These are phyloP conservation scores for Polygonum aviculare DNA, from an alignment of 148 eudicot genomes.

Conservation along the genomic window DNA sequence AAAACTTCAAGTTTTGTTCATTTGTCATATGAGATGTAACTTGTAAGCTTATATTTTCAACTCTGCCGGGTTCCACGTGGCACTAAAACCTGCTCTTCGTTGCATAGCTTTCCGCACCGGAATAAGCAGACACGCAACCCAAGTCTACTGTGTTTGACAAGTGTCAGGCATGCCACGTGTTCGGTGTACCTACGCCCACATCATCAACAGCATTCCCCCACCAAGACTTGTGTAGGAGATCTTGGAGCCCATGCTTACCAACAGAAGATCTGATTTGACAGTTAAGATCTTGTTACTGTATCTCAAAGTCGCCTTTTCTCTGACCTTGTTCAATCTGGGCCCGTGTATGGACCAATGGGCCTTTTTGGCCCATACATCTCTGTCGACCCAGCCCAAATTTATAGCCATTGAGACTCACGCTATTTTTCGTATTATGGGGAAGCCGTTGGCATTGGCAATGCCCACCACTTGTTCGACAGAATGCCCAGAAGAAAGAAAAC, in stretches of 20 bases:
- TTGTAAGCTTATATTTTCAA: too few relatives aligned
- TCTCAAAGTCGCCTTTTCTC: not conserved
- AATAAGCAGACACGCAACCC: not conserved
- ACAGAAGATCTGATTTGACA: not conserved
- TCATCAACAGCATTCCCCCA: too few relatives aligned
- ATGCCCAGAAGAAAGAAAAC: not conserved
- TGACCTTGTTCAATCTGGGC: not conserved
- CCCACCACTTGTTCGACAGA: not conserved
- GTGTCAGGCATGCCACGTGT: not conserved
- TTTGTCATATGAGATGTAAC: too few relatives aligned
- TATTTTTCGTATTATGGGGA: not conserved
- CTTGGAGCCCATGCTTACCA: not conserved
- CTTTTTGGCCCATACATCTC: not conserved
- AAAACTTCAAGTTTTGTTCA: too few relatives aligned
- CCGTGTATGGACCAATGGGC: not conserved
- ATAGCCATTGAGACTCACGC: not conserved
- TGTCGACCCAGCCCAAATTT: too few relatives aligned
- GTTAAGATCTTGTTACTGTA: too few relatives aligned
- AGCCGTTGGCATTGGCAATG: not conserved
- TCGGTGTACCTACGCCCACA: too few relatives aligned
- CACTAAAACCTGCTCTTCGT: not conserved
- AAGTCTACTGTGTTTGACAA: not conserved
- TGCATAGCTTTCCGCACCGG: not conserved
- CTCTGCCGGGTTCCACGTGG: not conserved
- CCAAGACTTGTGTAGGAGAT: not conserved